These are phyloP conservation scores for Lunasporangiospora selenospora DNA, from an alignment of 192 early-diverging fungal genomes.

Conservation along the genomic window DNA sequence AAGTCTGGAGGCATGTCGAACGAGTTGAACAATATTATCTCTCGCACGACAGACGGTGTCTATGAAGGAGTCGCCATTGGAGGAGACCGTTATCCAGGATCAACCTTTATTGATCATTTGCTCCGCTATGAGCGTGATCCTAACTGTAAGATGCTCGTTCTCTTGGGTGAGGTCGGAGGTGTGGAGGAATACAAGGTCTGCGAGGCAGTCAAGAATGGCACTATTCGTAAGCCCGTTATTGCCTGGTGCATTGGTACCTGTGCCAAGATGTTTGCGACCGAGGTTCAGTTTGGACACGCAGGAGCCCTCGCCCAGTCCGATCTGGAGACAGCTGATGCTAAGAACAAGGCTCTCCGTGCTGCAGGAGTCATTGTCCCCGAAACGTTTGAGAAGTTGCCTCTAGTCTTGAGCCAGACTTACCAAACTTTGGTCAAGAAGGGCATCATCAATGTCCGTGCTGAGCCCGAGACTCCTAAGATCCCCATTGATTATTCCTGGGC, in stretches of 20 bases:
- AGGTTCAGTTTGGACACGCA: conserved; percentile 99
- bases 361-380: conserved; percentile 93
- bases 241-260: conserved; percentile 99
- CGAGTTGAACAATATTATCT: conserved; percentile 99
- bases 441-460: conserved; percentile 71
- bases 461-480: conserved; percentile 97
- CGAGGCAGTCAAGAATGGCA: conserved; percentile 85
- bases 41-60: conserved; percentile 95
- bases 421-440: conserved; percentile 75
- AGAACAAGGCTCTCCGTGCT: conserved; percentile 86
- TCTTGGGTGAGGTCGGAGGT: conserved; percentile 98
- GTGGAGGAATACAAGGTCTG: conserved; percentile 96
- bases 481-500: conserved; percentile 99
- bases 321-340: conserved; percentile 95
- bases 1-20: conserved; percentile 99
- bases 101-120: conserved; percentile 98
- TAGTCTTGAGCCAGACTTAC: conserved; percentile 80
- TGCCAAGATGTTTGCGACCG: conserved; percentile 98
- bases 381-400: conserved; percentile 95
- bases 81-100: conserved; percentile 98
- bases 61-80: conserved; percentile 99
- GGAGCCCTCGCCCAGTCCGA: conserved; percentile 96
- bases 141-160: conserved; percentile 90
- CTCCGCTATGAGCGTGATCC: conserved; percentile 94
- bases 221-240: conserved; percentile 98